These are phyloP conservation scores for Trametes maxima DNA, from an alignment of 768 basidiomycete species.

Conservation along the genomic window DNA sequence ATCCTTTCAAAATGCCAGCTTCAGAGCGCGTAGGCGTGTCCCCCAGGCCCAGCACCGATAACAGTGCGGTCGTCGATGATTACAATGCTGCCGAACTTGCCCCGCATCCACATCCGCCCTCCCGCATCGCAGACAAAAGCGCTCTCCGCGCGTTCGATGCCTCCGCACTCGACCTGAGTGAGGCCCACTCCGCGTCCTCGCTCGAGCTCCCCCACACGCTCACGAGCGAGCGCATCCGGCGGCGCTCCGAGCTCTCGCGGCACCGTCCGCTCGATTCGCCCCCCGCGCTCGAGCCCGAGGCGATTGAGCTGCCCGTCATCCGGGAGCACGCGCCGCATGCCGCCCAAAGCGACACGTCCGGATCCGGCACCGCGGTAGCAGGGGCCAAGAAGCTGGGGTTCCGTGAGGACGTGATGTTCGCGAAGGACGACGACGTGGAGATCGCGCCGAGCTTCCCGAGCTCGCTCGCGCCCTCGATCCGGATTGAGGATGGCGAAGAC, in stretches of 20 bases:
- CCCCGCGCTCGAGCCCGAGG: slow-evolving; percentile 15
- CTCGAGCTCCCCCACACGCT: slow-evolving; percentile 23
- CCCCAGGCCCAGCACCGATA: not conserved
- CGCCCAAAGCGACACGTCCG: too few species aligned
- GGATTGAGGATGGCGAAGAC: slow-evolving; percentile 2
- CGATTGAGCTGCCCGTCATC: slow-evolving; percentile 26
- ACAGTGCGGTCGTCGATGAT: not conserved
- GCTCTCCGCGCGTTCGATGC: not conserved
- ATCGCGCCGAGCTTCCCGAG: slow-evolving; percentile 23
- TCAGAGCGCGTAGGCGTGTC: not conserved
- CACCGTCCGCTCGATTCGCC: slow-evolving; percentile 12
- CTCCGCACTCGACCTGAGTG: slow-evolving; percentile 18
- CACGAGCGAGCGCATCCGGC: slow-evolving; percentile 23
- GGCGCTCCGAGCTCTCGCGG: slow-evolving; percentile 24
- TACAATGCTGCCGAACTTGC: not conserved
- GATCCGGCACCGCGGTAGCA: not conserved
- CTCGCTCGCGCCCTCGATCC: slow-evolving; percentile 24
- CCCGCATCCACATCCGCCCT: not conserved
- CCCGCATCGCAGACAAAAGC: not conserved
- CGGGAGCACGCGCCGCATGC: slow-evolving; percentile 1
- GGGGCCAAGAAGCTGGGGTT: slow-evolving; percentile 6
- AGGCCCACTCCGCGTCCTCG: slow-evolving; percentile 18
- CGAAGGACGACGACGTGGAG: slow-evolving; percentile 20
- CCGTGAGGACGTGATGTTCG: slow-evolving; percentile 9
- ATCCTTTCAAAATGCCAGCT: not conserved